Base-by-base conservation (phyloP, 352 stramenopile species). In the Phytopythium ostracodes region DNA sequence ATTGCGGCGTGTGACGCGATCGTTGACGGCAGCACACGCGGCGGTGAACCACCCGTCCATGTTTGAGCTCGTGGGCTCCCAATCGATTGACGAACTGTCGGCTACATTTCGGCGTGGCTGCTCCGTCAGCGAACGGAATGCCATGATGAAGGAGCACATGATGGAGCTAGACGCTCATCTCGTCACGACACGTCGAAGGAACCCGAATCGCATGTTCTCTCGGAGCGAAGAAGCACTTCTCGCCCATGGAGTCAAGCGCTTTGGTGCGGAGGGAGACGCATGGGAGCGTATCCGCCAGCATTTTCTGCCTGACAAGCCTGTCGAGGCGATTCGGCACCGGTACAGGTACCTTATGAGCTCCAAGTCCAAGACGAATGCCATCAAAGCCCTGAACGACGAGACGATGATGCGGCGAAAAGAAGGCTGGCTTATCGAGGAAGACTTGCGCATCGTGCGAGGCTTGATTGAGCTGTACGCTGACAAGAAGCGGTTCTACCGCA, bases 31-130 rank as follows among this genome's bases (percentile, higher is more conserved):
- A 3, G 87, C 87, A 4, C 84, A 92, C 64, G 84, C 87, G 3
- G 87, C 87, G 0, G 79, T 95, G 20, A 76, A 80, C 3, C 84
- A 93, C 49, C 87, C 87, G 20, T 94, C 84, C 9, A 95, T 95
- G 84, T 95, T 94, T 65, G 87, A 95, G 50, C 67, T 95, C 55
- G 79, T 92, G 2, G 81, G 81, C 4, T 84, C 83, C 0, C 78
- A 90, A 49, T 72, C 77, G 0, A 64, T 90, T 1, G 74, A 88
- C 15, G 63, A 87, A n/a, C 57, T 95, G 11, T 77, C 76, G 1
- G 62, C 66, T 12, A 56, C 40, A 2, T 89, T 93, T 61, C 66
- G 59, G 5, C 66, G 60, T 22, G 65, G 67, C 1, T 91, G 80
- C 33, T 79, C 68, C 0, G 43, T 91, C 5, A 55, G 72, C 43